Conservation (phyloP, 2,329 filamentous ascomycete genomes). For the Fusarium virguliforme region DNA sequence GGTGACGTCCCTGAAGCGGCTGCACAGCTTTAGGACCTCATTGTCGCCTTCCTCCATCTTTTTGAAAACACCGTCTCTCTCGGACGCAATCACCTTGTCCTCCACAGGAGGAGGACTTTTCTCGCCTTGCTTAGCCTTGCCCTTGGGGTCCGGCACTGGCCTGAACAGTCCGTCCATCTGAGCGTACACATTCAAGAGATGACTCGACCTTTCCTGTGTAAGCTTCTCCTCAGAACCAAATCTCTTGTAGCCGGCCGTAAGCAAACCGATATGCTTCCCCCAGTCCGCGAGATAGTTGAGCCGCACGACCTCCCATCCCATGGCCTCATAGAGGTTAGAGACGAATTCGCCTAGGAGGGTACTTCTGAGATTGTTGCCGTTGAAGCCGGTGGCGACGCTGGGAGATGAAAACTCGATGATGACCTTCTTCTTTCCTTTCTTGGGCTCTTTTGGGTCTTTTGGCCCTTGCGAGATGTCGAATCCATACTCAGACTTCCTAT, state of each 20-base stretch:
- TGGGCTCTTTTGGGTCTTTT: slow-evolving; percentile 1
- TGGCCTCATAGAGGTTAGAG: slow-evolving; percentile 74
- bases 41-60: slow-evolving; percentile 70
- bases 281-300: slow-evolving; percentile 83
- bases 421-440: slow-evolving; percentile 55
- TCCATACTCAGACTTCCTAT: slow-evolving; percentile 22
- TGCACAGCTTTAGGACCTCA: slow-evolving; percentile 67
- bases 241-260: slow-evolving; percentile 75
- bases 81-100: slow-evolving; percentile 58
- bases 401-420: slow-evolving; percentile 83
- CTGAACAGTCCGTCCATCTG: slow-evolving; percentile 74
- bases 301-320: slow-evolving; percentile 77
- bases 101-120: slow-evolving; percentile 53
- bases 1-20: slow-evolving; percentile 67
- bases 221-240: slow-evolving; percentile 77
- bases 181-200: slow-evolving; percentile 78
- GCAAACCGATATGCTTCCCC: slow-evolving; percentile 76
- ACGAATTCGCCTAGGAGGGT: slow-evolving; percentile 83
- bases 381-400: slow-evolving; percentile 84
- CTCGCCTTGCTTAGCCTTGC: slow-evolving; percentile 61
- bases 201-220: slow-evolving; percentile 73
- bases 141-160: slow-evolving; percentile 73
- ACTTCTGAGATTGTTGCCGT: slow-evolving; percentile 81
- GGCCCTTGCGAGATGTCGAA: slow-evolving; percentile 24
- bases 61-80: slow-evolving; percentile 71